Evolutionary conservation across 129 eudicot genomes (phyloP).

Genomic region (Kitagawia praeruptora): DNA sequence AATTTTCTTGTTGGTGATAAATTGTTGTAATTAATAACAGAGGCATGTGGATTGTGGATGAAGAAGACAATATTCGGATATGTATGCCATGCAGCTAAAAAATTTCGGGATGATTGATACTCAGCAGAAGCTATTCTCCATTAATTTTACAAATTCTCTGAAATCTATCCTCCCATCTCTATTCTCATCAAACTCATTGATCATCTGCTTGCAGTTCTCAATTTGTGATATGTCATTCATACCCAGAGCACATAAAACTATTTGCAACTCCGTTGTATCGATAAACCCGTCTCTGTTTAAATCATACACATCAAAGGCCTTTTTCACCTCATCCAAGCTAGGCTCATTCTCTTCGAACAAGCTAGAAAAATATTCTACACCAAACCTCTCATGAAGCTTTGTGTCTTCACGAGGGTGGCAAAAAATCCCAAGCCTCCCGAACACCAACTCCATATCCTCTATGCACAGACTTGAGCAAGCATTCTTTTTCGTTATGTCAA

Average conservation of each 20-base stretch:
- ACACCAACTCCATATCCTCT: constrained; percentile 33
- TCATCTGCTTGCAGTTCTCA: constrained; percentile 70
- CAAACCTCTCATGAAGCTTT: constrained; percentile 38
- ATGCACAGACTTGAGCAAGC: constrained; percentile 13
- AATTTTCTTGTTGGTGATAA: background rate
- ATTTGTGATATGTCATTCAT: constrained; percentile 36
- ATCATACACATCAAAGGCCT: constrained; percentile 85
- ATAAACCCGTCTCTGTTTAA: constrained; percentile 72
- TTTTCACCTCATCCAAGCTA: constrained; percentile 52
- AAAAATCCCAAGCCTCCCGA: constrained; percentile 31
- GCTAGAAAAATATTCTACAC: constrained; percentile 20
- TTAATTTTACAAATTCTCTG: constrained; percentile 52
- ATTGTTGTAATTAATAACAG: background rate
- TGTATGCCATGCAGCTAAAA: background rate
- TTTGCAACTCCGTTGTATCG: constrained; percentile 65
- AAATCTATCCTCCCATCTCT: constrained; percentile 57
- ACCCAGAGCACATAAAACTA: constrained; percentile 49
- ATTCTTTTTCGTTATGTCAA: constrained; percentile 13
- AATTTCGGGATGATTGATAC: background rate
- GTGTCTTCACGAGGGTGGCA: constrained; percentile 14
- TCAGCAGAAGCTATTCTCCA: constrained; percentile 42
- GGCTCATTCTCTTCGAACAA: constrained; percentile 56
- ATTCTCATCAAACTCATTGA: constrained; percentile 51
- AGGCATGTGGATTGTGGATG: background rate
- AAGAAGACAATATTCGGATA: background rate